Percentiles rank a stretch among this genome's conserved stretches.
These are phyloP conservation scores for Microcyclospora tardicrescens DNA, from an alignment of 2,329 filamentous ascomycete genomes.

Conservation along the genomic window DNA sequence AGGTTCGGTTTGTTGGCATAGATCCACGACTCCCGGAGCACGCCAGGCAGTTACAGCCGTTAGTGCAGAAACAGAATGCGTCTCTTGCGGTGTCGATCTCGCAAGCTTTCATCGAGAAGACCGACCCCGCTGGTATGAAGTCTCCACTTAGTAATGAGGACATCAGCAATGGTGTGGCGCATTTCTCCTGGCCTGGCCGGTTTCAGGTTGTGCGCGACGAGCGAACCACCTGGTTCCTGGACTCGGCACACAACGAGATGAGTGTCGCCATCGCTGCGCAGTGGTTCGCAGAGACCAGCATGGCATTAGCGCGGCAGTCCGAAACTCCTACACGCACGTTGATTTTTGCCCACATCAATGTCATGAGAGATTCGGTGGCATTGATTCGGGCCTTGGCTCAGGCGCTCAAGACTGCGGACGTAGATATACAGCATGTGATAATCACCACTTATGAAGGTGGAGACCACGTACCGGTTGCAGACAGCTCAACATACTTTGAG, in stretches of 20 bases:
- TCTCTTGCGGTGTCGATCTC: slow-evolving; percentile 40
- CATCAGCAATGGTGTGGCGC: slow-evolving; percentile 7
- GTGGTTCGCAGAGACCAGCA: slow-evolving; percentile 24
- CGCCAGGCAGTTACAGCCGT: slow-evolving; percentile 43
- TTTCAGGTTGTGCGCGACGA: slow-evolving; percentile 10
- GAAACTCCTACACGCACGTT: slow-evolving; percentile 4
- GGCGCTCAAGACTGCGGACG: slow-evolving; percentile 5
- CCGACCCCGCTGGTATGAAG: background rate
- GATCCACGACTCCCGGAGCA: slow-evolving; percentile 36
- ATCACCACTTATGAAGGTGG: slow-evolving; percentile 14
- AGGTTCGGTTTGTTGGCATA: slow-evolving; percentile 34
- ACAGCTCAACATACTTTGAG: background rate
- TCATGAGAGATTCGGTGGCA: slow-evolving; percentile 10
- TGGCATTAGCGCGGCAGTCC: background rate
- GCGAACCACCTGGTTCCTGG: slow-evolving; percentile 26
- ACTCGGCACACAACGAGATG: slow-evolving; percentile 32
- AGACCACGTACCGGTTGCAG: background rate
- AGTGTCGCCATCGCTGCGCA: slow-evolving; percentile 26
- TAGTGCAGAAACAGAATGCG: slow-evolving; percentile 50
- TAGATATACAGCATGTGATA: slow-evolving; percentile 11
- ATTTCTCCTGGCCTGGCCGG: slow-evolving; percentile 14
- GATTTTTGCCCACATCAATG: slow-evolving; percentile 17
- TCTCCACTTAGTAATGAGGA: slow-evolving; percentile 6
- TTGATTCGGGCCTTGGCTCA: slow-evolving; percentile 8
- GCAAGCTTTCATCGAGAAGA: slow-evolving; percentile 8